Conservation (phyloP, 2,329 filamentous ascomycete species). For the Lachnum nothofagi region DNA sequence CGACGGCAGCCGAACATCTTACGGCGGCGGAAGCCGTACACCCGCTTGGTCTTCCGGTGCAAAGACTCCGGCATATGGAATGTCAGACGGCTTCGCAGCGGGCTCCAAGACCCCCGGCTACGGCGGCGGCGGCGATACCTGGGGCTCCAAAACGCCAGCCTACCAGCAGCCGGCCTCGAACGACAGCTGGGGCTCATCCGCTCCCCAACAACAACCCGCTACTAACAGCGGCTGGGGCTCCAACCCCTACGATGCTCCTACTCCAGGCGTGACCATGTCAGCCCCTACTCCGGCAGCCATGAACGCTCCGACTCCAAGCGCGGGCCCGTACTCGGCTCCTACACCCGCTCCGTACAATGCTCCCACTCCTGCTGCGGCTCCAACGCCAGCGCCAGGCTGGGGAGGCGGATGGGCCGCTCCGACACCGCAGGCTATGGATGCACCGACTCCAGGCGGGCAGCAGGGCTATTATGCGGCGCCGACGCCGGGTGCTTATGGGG, state of each 20-base stretch:
- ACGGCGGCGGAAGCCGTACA: slow-evolving; percentile 67
- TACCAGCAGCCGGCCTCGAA: slow-evolving; percentile 64
- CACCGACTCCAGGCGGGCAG: slow-evolving; percentile 44
- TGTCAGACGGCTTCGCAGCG: slow-evolving; percentile 54
- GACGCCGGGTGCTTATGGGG: slow-evolving; percentile 32
- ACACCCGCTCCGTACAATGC: slow-evolving; percentile 46
- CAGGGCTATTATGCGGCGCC: slow-evolving; percentile 31
- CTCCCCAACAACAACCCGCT: slow-evolving; percentile 16
- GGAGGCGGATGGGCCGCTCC: slow-evolving; percentile 38
- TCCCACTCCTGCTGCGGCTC: slow-evolving; percentile 52
- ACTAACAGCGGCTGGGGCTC: slow-evolving; percentile 38
- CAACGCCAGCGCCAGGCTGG: slow-evolving; percentile 65
- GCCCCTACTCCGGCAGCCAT: slow-evolving; percentile 58
- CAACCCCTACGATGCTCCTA: slow-evolving; percentile 61
- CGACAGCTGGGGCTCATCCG: slow-evolving; percentile 24
- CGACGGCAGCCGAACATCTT: slow-evolving; percentile 64
- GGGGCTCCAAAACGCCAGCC: slow-evolving; percentile 63
- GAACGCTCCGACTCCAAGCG: slow-evolving; percentile 68
- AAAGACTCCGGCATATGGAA: slow-evolving; percentile 58
- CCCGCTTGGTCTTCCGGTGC: slow-evolving; percentile 75
- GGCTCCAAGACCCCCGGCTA: slow-evolving; percentile 77
- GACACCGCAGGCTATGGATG: slow-evolving; percentile 45
- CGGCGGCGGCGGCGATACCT: slow-evolving; percentile 55
- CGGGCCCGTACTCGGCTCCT: slow-evolving; percentile 51
- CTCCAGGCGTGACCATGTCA: slow-evolving; percentile 55